phyloP scores from a whole-genome alignment of 495 filamentous ascomycete genomes.

The Alectoria sarmentosa region DNA sequence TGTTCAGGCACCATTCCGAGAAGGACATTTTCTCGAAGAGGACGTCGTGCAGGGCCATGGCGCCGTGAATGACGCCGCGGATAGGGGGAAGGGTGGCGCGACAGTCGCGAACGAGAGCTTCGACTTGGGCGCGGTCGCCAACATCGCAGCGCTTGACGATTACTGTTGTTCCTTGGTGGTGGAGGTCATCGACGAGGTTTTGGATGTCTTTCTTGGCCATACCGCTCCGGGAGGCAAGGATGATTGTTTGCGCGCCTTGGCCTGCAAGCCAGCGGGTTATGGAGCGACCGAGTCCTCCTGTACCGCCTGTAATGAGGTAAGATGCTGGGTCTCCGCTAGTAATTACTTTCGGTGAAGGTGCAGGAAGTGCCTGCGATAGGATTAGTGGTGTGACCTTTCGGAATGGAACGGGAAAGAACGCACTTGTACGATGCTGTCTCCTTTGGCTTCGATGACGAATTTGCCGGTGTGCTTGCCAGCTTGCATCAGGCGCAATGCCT shows the following conservation, averaged over 20 bases:
- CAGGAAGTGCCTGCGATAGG: no score
- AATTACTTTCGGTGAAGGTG: no score
- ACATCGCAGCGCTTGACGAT: slow-evolving; percentile 32
- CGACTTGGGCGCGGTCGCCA: slow-evolving; percentile 27
- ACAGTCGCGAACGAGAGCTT: slow-evolving; percentile 19
- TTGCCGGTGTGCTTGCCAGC: slow-evolving; percentile 35
- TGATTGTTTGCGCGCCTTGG: slow-evolving; percentile 34
- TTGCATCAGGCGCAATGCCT: slow-evolving; percentile 36
- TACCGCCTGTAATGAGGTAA: slow-evolving; percentile 41
- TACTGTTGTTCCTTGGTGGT: slow-evolving; percentile 21
- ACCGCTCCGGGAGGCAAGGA: slow-evolving; percentile 32
- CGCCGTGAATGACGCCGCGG: slow-evolving; percentile 36
- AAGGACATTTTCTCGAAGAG: slow-evolving; percentile 27
- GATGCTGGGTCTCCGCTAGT: no score
- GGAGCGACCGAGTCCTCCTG: slow-evolving; percentile 39
- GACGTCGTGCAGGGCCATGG: slow-evolving; percentile 35
- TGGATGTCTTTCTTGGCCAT: slow-evolving; percentile 20
- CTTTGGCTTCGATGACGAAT: no score
- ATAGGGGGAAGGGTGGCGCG: slow-evolving; percentile 27
- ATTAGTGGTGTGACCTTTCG: not conserved
- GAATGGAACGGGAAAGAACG: not conserved
- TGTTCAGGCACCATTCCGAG: slow-evolving; percentile 19
- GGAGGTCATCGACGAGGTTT: slow-evolving; percentile 22
- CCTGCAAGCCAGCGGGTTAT: slow-evolving; percentile 34
- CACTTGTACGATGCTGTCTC: no score